A percentile compares a stretch with the other conserved stretches of the same genome.
Conservation (phyloP, 164 flowering plant species). For the grape (Vitis vinifera) region ASM3070453v1 NC_081814.1:2707501-2708000, state of each 20-base stretch:
- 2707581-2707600: too few species aligned
- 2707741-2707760: not conserved
- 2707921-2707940: not conserved
- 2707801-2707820: not conserved
- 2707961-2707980: not conserved
- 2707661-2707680: too few species aligned
- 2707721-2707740: not conserved
- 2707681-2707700: too few species aligned
- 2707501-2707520: too few species aligned
- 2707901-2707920: slow-evolving; percentile 73
- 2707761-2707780: not conserved
- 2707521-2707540: too few species aligned
- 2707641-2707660: too few species aligned
- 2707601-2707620: too few species aligned
- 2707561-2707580: too few species aligned
- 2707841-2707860: slow-evolving; percentile 57
- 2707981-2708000: too few species aligned
- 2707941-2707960: not conserved
- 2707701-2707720: too few species aligned
- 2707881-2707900: slow-evolving; percentile 63
- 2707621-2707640: too few species aligned
- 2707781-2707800: not conserved
- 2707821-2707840: slow-evolving; percentile 59
- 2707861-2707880: slow-evolving; percentile 95
- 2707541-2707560: too few species aligned